These are phyloP conservation scores for Arxiozyma heterogenica DNA, from an alignment of 1,139 yeast genomes.

Conservation along the genomic window DNA sequence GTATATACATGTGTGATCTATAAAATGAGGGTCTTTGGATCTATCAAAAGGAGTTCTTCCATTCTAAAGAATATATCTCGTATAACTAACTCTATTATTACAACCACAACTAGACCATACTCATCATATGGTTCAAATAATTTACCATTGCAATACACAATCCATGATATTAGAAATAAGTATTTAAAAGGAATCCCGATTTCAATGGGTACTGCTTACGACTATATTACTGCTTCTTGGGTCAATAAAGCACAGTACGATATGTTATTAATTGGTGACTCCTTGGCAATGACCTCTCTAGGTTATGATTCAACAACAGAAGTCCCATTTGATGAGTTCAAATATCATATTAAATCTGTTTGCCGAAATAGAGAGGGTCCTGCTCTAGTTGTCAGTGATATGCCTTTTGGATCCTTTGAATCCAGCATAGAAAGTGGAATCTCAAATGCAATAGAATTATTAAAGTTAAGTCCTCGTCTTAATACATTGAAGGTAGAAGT, in stretches of 20 bases:
- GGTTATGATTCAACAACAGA: conserved; percentile 77
- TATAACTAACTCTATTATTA: background rate
- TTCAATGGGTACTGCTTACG: conserved; percentile 79
- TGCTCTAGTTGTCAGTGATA: conserved; percentile 62
- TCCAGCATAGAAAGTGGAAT: conserved; percentile 55
- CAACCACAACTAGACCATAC: background rate
- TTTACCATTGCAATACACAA: conserved; percentile 9
- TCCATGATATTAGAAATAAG: conserved; percentile 19
- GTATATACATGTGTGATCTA: background rate
- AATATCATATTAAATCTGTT: conserved; percentile 69
- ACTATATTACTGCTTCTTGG: conserved; percentile 63
- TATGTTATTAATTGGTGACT: conserved; percentile 76
- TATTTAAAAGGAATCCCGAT: conserved; percentile 31
- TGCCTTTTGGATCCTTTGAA: conserved; percentile 86
- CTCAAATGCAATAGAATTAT: conserved; percentile 49
- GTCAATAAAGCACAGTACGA: conserved; percentile 68
- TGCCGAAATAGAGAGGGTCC: conserved; percentile 48
- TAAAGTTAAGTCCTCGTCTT: conserved; percentile 53
- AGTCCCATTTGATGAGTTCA: conserved; percentile 58
- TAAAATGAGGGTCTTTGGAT: background rate
- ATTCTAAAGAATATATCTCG: background rate
- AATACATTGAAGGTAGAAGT: conserved; percentile 89
- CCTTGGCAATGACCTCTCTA: conserved; percentile 82
- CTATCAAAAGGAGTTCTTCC: background rate
- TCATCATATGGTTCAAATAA: background rate